Conservation (phyloP, 2,329 filamentous ascomycete genomes). For the Epichloe brachyelytri region DNA sequence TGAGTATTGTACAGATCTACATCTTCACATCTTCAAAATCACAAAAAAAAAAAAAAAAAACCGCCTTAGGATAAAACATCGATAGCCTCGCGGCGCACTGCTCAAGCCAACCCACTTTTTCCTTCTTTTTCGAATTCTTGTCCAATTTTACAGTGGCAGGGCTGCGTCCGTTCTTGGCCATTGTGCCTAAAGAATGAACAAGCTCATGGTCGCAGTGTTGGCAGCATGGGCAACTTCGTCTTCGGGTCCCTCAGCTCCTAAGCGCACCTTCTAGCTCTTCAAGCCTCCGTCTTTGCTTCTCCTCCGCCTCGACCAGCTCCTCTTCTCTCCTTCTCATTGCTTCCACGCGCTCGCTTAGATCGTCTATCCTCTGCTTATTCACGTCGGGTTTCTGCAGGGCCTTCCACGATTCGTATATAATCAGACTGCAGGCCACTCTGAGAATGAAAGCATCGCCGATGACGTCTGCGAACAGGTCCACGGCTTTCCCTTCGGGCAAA, state of each 20-base stretch:
- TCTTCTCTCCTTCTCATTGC: constrained; percentile 36
- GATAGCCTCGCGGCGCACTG: no score
- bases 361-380: constrained; percentile 39
- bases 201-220: constrained; percentile 18
- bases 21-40: not conserved
- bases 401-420: constrained; percentile 50
- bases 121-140: no score
- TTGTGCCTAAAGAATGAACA: not conserved
- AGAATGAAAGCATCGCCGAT: constrained; percentile 52
- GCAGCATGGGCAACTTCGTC: constrained; percentile 41
- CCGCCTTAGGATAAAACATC: no score
- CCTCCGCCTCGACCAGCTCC: constrained; percentile 32
- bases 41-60: not conserved
- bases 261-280: constrained; percentile 41
- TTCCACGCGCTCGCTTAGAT: constrained; percentile 34
- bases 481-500: constrained; percentile 51
- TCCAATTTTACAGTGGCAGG: no score
- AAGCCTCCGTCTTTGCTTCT: constrained; percentile 34
- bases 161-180: not conserved
- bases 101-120: not conserved
- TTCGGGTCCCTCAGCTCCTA: constrained; percentile 40
- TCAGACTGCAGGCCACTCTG: constrained; percentile 40
- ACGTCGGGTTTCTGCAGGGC: constrained; percentile 46
- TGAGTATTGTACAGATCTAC: not conserved
- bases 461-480: constrained; percentile 54